Conservation (phyloP, 257 asterid species). For the Solanum corneliomulleri region DNA sequence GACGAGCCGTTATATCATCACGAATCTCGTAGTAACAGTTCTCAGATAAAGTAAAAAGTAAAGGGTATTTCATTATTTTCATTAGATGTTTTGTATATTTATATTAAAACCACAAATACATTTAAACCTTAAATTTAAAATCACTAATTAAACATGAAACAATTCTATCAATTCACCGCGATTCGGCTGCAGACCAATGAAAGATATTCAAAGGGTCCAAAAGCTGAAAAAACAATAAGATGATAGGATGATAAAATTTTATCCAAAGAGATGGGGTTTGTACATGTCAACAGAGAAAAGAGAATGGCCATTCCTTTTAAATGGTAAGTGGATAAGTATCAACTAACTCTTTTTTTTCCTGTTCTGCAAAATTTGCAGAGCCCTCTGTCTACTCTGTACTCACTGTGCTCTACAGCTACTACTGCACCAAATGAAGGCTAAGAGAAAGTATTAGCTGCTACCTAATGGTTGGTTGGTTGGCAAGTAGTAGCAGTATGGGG, state of each 20-base stretch:
- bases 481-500: neutral
- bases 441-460: neutral
- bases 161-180: too few species aligned
- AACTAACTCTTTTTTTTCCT: neutral
- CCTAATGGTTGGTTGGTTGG: neutral
- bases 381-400: neutral
- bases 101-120: too few species aligned
- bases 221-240: neutral
- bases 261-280: neutral
- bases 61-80: too few species aligned
- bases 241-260: neutral
- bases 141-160: too few species aligned
- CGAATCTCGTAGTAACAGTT: too few species aligned
- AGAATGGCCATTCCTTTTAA: neutral
- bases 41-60: too few species aligned
- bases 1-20: too few species aligned
- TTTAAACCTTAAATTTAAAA: too few species aligned
- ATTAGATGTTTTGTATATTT: neutral
- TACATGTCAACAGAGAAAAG: neutral
- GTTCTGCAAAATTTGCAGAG: neutral
- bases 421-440: neutral
- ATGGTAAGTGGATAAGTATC: constrained; percentile 5
- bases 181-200: neutral
- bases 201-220: neutral
- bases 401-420: neutral